Evolutionary conservation across 306 rosid species (phyloP), one percentile per base, ranked within the genome.

Genomic region (Leucaena leucocephala): DNA sequence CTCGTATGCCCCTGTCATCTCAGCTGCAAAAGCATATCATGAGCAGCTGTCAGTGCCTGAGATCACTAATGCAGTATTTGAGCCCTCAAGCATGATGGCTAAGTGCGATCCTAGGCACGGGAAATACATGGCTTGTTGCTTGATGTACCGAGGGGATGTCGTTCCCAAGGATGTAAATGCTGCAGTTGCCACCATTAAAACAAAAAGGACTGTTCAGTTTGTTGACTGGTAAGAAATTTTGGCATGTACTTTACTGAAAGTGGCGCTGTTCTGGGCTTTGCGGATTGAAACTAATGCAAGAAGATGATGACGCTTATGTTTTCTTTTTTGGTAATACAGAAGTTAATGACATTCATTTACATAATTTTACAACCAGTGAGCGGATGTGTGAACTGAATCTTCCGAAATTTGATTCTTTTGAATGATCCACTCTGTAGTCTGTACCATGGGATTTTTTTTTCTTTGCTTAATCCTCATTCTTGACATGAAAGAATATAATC

Each of bases 81-180:
- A 95, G 81, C 98, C 98, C 58, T 86, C 97, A 1, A 95, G 98
- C 85, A 95, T 95, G 98, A 95, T 95, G 98, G 98, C 98, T 3
- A 95, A 95, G 77, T 95, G 98, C 68, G 98, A 95, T 76, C 98
- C 98, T 19, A 88, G 98, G 71, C 98, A 95, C 74, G 98, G 98
- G n/a, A 95, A 95, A 81, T 95, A 95, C 90, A 95, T 95, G 98
- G 98, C 98, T 39, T 95, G 98, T 87, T 95, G 98, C 79, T 86
- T 95, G 80, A 95, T 95, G 98, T 95, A 95, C 83, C 76, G 98
- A 50, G 98, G 98, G 5, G 98, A 95, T 86, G 98, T 95, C 75
- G 98, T 95, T 63, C 98, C 98, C 6, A 95, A 95, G 90, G 98
- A 95, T 84, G 98, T 95, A 55, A 95, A 95, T 78, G 95, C 98